Evolutionary conservation across 192 early-diverging fungal species (phyloP), one percentile per base, ranked within the genome.

Genomic region (Entomortierella lignicola): DNA sequence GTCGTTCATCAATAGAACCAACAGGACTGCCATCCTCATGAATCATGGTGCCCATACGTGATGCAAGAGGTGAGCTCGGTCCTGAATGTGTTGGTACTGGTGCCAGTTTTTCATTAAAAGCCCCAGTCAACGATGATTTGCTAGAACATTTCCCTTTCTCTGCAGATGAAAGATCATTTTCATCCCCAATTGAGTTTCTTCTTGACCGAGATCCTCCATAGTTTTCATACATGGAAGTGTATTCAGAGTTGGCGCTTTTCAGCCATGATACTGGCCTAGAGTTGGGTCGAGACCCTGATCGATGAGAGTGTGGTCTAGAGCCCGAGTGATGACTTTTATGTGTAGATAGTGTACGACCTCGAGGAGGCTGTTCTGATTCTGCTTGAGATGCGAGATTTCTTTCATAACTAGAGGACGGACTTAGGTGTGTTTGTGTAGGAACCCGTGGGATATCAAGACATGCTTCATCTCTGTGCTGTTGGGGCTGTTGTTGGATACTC

Each of bases 141-240:
- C 54, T 41, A 4, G 66, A 68, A 5, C 67, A 8, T 29, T 39
- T 32, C 17, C 51, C 56, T 27, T 77, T 69, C 29, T 77, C 73
- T 18, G 47, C 60, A 0, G 48, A 48, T 21, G 72, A 66, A 23
- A 27, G 21, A 27, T 42, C 44, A 7, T 57, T 48, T 10, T 58
- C 73, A 15, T n/a, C 73, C 4, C 56, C 26, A 32, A 29, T 17
- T 2, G 73, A 77, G 15, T 21, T 37, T 23, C 66, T 47, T 17
- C 54, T 51, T 2, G 73, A 77, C 0, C 66, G 73, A 26, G 47
- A 17, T 8, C 74, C 66, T 10, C 74, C 66, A 60, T 77, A 77
- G 61, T 77, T 77, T 21, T 77, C 74, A 77, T 64, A 77, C 66
- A 77, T 77, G 34, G 69, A 69, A 39, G 74, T 66, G 25, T 77